Conservation (phyloP, 345 rosid genomes). For the Abelmoschus esculentus region DNA sequence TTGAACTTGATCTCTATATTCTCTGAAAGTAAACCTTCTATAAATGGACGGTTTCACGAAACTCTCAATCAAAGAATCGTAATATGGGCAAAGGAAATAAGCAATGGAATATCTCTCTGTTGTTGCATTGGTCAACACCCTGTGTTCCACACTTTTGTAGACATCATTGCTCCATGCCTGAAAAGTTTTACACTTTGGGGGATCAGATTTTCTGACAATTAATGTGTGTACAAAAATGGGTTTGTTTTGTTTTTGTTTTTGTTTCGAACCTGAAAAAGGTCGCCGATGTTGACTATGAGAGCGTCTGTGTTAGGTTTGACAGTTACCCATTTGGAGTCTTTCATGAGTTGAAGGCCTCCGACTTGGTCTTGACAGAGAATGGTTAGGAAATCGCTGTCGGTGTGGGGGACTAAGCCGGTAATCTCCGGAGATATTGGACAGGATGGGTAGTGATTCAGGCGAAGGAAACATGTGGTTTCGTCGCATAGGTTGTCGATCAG, state of each 20-base stretch:
- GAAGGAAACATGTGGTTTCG: conserved; percentile 47
- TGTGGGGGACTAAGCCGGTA: conserved; percentile 56
- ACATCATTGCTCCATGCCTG: conserved; percentile 73
- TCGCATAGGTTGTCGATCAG: conserved; percentile 28
- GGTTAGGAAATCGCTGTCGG: conserved; percentile 65
- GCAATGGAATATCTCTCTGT: conserved; percentile 52
- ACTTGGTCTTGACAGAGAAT: conserved; percentile 61
- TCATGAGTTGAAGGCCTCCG: conserved; percentile 66
- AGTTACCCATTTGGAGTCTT: conserved; percentile 59
- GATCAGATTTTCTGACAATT: not conserved
- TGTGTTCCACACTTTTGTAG: conserved; percentile 61
- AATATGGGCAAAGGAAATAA: conserved; percentile 60
- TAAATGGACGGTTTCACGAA: conserved; percentile 41
- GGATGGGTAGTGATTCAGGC: conserved; percentile 49
- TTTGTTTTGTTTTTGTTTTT: not conserved
- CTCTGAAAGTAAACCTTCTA: conserved; percentile 53
- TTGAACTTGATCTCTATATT: conserved; percentile 49
- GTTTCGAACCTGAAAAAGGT: conserved; percentile 54
- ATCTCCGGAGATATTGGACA: conserved; percentile 40
- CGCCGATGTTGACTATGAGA: conserved; percentile 65
- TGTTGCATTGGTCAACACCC: conserved; percentile 38
- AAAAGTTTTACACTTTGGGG: not conserved
- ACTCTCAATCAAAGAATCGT: conserved; percentile 45
- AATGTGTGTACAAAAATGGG: not conserved
- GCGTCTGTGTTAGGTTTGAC: conserved; percentile 60